These are phyloP conservation scores for Leishmania arabica DNA, from an alignment of 208 protist genomes.

Conservation along the genomic window DNA sequence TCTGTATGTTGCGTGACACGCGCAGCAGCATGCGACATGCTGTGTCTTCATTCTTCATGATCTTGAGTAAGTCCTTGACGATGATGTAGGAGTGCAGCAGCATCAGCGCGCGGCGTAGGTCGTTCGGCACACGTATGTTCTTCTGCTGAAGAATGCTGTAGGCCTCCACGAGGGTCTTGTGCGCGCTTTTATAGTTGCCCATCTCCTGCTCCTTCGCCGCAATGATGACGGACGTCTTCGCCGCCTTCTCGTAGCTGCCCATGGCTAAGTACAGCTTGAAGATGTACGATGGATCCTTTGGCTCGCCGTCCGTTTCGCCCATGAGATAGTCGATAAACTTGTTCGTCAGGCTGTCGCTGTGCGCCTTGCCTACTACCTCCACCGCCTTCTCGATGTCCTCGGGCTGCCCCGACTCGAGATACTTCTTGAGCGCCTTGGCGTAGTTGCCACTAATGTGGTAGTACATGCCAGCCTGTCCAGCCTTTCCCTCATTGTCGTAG, in stretches of 20 bases:
- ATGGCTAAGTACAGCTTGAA: slow-evolving; percentile 97
- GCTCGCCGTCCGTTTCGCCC: slow-evolving; percentile 94
- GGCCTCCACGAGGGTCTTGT: slow-evolving; percentile 95
- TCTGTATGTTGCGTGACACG: slow-evolving; percentile 94
- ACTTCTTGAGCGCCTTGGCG: slow-evolving; percentile 87
- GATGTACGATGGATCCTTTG: slow-evolving; percentile 97
- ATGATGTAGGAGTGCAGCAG: slow-evolving; percentile 97
- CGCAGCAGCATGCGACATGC: slow-evolving; percentile 96
- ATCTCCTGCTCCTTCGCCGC: slow-evolving; percentile 94
- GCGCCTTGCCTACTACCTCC: slow-evolving; percentile 92
- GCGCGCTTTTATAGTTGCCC: slow-evolving; percentile 94
- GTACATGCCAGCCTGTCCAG: slow-evolving; percentile 90
- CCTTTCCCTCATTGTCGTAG: slow-evolving; percentile 89
- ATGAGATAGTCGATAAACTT: slow-evolving; percentile 97
- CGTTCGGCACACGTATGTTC: slow-evolving; percentile 89
- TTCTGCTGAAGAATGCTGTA: slow-evolving; percentile 88
- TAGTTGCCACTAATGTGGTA: slow-evolving; percentile 93
- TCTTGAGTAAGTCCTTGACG: slow-evolving; percentile 93
- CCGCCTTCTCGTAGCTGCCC: slow-evolving; percentile 95
- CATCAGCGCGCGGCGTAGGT: slow-evolving; percentile 92
- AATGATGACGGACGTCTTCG: slow-evolving; percentile 96
- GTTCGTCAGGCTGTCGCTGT: slow-evolving; percentile 93
- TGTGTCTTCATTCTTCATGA: slow-evolving; percentile 87
- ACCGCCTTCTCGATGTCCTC: slow-evolving; percentile 94
- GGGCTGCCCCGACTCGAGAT: slow-evolving; percentile 85